Evolutionary conservation across 805 yeast species (phyloP), one percentile per base, ranked within the genome.

Genomic region (Lachancea cidri): DNA sequence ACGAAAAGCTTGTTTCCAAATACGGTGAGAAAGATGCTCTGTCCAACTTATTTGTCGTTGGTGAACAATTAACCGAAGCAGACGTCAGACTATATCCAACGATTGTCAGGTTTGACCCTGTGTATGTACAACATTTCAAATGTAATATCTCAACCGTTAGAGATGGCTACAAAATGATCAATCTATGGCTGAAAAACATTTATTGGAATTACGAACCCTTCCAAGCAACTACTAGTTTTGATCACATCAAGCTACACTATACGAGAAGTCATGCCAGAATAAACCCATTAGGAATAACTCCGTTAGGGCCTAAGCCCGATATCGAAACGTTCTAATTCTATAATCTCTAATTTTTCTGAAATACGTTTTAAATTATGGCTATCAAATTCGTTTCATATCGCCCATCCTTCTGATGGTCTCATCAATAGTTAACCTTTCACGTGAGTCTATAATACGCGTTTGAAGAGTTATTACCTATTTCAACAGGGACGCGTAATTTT

Each of bases 61-160:
- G 89, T 4, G 71, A 78, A 42, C 67, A 64, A 35, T 66, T 91
- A 41, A 89, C 97, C 2, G 96, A 91, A 66, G 95, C 95, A 5
- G 98, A 91, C 62, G 72, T 91, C 43, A 74, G 97, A 49, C 74
- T 91, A 37, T 91, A 68, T 67, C 79, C 96, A 17, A 91, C 98
- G 2, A 81, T 91, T 44, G 72, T 87, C 33, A 77, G 98, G 54
- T 91, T 91, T 56, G 98, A 91, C 62, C 84, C 94, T 1, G 95
- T 88, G 17, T 91, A 91, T 58, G 91, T 83, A 40, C 96, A 89
- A 64, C 97, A 91, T 64, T 93, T 91, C 77, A 93, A 91, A 67
- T 86, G 96, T 64, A 91, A 91, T 64, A 63, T 87, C 46, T 81
- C 81, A 36, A 83, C 81, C 71, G 84, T 91, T 54, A 77, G 96